Evolutionary conservation across 768 basidiomycete species (phyloP).

Genomic region (Pulveroboletus sp.): DNA sequence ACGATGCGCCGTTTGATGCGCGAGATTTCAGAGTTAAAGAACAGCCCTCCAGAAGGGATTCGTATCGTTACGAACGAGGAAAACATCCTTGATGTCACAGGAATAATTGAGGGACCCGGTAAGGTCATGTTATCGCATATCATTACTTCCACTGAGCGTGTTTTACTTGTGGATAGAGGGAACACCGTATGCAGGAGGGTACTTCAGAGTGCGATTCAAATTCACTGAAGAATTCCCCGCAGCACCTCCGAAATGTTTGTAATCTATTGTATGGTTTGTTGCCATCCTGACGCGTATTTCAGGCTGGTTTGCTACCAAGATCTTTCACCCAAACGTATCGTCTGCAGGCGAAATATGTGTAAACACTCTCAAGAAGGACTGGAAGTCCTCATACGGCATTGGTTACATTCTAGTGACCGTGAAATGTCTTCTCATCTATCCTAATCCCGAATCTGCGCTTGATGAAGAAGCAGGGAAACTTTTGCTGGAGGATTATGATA

Average conservation of each 20-base stretch:
- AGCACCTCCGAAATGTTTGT: constrained; percentile 85
- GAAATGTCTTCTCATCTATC: constrained; percentile 94
- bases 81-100: constrained; percentile 83
- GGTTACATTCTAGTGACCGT: constrained; percentile 89
- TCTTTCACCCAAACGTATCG: constrained; percentile 97
- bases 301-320: constrained; percentile 93
- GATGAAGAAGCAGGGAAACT: constrained; percentile 96
- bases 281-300: constrained; percentile 7
- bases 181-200: constrained; percentile 72
- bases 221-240: constrained; percentile 95
- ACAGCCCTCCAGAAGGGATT: constrained; percentile 88
- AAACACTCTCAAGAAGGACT: constrained; percentile 96
- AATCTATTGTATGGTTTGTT: neutral
- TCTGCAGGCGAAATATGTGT: constrained; percentile 91
- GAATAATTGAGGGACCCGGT: constrained; percentile 91
- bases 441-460: constrained; percentile 93
- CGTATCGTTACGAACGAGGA: constrained; percentile 83
- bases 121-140: constrained; percentile 26
- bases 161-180: constrained; percentile 40
- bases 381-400: constrained; percentile 91
- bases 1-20: constrained; percentile 85
- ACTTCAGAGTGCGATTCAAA: constrained; percentile 74
- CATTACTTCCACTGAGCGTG: constrained; percentile 5
- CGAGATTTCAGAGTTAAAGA: constrained; percentile 78
- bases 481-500: constrained; percentile 84